These are phyloP conservation scores for Ganoderma boninense DNA, from an alignment of 1,284 basidiomycete genomes.

Conservation along the genomic window DNA sequence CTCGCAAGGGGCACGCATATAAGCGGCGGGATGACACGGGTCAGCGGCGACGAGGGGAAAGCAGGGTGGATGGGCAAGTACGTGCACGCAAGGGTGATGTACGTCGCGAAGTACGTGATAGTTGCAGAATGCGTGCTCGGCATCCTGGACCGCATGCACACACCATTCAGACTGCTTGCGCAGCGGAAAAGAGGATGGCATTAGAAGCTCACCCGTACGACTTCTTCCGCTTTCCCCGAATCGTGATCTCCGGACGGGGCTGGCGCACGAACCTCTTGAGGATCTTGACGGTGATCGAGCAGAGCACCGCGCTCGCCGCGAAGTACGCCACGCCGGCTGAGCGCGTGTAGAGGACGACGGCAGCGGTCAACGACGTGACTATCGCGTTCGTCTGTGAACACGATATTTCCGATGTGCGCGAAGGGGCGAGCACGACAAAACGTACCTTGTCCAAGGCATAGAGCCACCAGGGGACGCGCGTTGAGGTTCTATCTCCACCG, in stretches of 20 bases:
- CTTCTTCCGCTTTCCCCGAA: constrained; percentile 51
- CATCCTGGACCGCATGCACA: constrained; percentile 65
- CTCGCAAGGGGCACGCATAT: constrained; percentile 63
- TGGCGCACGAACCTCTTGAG: constrained; percentile 76
- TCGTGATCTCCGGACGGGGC: constrained; percentile 65
- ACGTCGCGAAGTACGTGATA: constrained; percentile 77
- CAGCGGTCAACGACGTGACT: constrained; percentile 67
- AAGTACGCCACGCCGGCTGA: constrained; percentile 79
- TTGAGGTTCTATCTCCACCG: background rate
- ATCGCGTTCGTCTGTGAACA: constrained; percentile 41
- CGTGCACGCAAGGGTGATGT: constrained; percentile 66
- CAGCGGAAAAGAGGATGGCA: background rate
- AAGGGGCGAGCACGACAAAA: background rate
- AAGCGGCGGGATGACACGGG: constrained; percentile 52
- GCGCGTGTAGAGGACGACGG: constrained; percentile 68
- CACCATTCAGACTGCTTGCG: background rate
- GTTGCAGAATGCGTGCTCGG: constrained; percentile 88
- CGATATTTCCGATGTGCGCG: constrained; percentile 7
- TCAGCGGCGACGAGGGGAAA: constrained; percentile 44
- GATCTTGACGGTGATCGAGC: constrained; percentile 71
- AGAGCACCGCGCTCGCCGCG: constrained; percentile 66
- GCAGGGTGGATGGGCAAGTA: constrained; percentile 61
- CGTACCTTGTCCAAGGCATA: constrained; percentile 29
- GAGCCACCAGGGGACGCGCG: constrained; percentile 24
- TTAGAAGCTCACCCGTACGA: constrained; percentile 65